A percentile compares a stretch with the other conserved stretches of the same genome.
These are phyloP conservation scores for Chlorella sp. DNA, from an alignment of 139 green algal species.

Conservation along the genomic window DNA sequence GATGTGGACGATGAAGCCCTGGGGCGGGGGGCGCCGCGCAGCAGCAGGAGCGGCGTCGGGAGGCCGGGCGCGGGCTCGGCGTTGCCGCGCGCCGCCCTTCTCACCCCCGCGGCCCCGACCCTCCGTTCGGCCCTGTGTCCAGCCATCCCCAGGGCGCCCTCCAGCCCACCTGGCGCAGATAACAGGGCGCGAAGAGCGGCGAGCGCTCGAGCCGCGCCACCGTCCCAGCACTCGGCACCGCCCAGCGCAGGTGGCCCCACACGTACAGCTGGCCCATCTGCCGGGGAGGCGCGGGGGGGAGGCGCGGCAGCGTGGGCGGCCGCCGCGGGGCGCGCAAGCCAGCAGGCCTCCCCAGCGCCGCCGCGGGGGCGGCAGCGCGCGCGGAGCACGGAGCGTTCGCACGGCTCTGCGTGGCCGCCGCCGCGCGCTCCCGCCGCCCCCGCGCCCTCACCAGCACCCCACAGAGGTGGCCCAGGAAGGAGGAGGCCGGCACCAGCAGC, in stretches of 20 bases:
- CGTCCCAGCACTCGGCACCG: conserved; percentile 30
- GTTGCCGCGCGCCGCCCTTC: no score
- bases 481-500: conserved; percentile 67
- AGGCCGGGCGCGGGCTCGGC: no score
- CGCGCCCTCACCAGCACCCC: conserved; percentile 61
- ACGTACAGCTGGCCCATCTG: conserved; percentile 56
- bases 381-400: not conserved
- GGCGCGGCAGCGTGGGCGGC: not conserved
- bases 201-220: conserved; percentile 33
- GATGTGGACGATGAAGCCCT: conserved; percentile 22
- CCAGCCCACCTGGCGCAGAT: no score
- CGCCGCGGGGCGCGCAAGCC: not conserved
- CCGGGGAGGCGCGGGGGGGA: not conserved
- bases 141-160: no score
- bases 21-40: not conserved
- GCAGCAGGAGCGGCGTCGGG: no score
- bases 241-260: conserved; percentile 33
- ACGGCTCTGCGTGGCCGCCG: not conserved
- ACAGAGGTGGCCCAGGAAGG: conserved; percentile 74
- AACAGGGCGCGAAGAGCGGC: not conserved
- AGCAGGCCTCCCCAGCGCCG: not conserved
- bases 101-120: no score
- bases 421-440: not conserved
- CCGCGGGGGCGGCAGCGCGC: not conserved
- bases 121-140: no score